Evolutionary conservation across 768 basidiomycete genomes (phyloP).

Genomic region (Neoboletus magnificus): DNA sequence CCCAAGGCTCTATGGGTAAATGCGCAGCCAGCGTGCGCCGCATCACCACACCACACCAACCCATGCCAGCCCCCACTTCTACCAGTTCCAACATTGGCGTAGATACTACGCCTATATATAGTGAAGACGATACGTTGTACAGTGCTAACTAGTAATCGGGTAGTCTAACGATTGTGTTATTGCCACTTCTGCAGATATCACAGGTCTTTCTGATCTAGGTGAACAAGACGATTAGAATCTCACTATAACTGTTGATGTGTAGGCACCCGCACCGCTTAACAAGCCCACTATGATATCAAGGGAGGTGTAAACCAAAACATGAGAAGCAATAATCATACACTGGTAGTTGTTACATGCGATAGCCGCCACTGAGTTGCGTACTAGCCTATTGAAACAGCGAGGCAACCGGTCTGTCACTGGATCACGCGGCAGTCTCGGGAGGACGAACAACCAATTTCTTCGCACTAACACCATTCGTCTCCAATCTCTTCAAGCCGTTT

Average conservation of each 20-base stretch:
- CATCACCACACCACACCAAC: no score
- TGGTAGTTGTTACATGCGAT: not conserved
- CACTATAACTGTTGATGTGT: not conserved
- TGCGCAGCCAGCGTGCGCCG: no score
- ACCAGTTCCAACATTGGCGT: no score
- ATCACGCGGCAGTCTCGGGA: conserved; percentile 8
- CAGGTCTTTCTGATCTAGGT: no score
- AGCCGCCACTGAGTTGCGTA: not conserved
- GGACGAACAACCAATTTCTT: conserved; percentile 37
- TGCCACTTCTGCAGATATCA: no score
- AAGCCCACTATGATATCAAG: not conserved
- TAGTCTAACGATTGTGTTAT: no score
- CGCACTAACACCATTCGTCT: conserved; percentile 32
- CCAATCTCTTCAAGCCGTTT: conserved; percentile 31
- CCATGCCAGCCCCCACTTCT: no score
- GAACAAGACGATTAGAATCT: no score
- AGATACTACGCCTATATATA: no score
- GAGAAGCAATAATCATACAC: not conserved
- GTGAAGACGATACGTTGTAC: no score
- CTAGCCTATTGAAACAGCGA: not conserved
- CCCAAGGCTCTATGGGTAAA: no score
- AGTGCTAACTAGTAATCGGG: no score
- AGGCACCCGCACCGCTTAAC: not conserved
- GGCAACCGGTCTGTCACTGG: not conserved
- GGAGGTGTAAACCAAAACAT: not conserved